Base-by-base conservation (phyloP, 805 yeast species). In the Candida verbasci region DNA sequence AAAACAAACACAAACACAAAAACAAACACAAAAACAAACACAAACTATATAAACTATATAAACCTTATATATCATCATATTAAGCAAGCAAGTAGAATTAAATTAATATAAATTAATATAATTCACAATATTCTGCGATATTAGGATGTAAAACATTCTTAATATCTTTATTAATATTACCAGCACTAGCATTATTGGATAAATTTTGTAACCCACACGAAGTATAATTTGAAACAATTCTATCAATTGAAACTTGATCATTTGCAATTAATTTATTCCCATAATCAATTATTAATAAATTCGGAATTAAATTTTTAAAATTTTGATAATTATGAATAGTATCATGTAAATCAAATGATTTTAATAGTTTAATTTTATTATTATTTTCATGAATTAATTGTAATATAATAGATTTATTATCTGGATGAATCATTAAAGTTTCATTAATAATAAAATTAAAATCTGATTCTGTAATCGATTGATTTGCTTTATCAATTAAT, bases 161-260 rank as follows among this genome's bases (percentile, higher is more conserved):
- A n/a, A n/a, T n/a, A n/a, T n/a, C n/a, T n/a, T n/a, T n/a, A n/a
- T n/a, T n/a, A n/a, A n/a, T n/a, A n/a, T n/a, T n/a, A n/a, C n/a
- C n/a, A n/a, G n/a, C 66, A 43, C 66, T 71, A 14, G 71, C 70
- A 27, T 59, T 60, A 37, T 65, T 69, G 6, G 72, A 70, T 47
- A 30, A 30, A 14, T n/a, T 43, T 43, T 58, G 60, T 27, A 51
- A 56, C 11, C 62, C 61, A 28, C 62, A 55, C 30, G 49, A 41
- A 34, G 54, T 47, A 47, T 65, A 65, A 52, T 67, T 62, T 28
- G 58, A 56, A 62, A 67, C 58, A 40, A 67, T 57, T 24, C 68
- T 47, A 46, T 60, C 62, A 37, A 67, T 54, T 15, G 68, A 53
- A 10, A 49, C 49, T 31, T 60, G 65, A 42, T 63, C 67, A 35